Evolutionary conservation across 2,329 filamentous ascomycete species (phyloP), one percentile per base, ranked within the genome.

Genomic region (Microdochium trichocladiopsis): DNA sequence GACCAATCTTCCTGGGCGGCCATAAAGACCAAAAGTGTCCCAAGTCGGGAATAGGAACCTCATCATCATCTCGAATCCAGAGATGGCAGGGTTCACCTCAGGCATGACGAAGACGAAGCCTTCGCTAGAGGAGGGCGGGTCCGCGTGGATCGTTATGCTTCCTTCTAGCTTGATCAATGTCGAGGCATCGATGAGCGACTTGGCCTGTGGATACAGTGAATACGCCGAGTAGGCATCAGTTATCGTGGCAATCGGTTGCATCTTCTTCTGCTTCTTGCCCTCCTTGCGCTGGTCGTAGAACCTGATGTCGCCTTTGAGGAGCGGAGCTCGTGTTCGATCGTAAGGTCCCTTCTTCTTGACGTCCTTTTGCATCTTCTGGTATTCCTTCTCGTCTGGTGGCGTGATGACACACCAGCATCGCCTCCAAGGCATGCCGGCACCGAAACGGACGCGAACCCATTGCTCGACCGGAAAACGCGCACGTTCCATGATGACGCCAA

Each of bases 91-190:
- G 62, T 90, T 90, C 1, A 87, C 82, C 68, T 99, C 94, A 3
- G 94, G 94, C 92, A 99, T 96, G 59, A 97, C 86, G 64, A 99
- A 99, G 4, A 99, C 90, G 61, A 96, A 96, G 0, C 94, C 94
- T 66, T 99, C 94, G 0, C 87, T 88, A 2, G 84, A 83, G 0
- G 87, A 86, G 23, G 90, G 84, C 9, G 88, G 85, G 12, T 84
- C 81, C 0, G 87, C 86, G 69, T 96, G 91, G 37, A 96, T 89
- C 0, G 88, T 91, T 55, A 99, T 90, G 56, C 84, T 83, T 10
- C 92, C 94, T 70, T 99, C 94, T 25, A 99, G 80, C 69, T 99
- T 99, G 57, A 97, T 80, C 54, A 99, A 73, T 0, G 93, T 96
- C 1, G 94, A 97, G 54, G 93, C 89, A 60, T 99, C 92, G 53